Conservation (phyloP, 2,329 filamentous ascomycete species). For the Alternaria longipes region DNA sequence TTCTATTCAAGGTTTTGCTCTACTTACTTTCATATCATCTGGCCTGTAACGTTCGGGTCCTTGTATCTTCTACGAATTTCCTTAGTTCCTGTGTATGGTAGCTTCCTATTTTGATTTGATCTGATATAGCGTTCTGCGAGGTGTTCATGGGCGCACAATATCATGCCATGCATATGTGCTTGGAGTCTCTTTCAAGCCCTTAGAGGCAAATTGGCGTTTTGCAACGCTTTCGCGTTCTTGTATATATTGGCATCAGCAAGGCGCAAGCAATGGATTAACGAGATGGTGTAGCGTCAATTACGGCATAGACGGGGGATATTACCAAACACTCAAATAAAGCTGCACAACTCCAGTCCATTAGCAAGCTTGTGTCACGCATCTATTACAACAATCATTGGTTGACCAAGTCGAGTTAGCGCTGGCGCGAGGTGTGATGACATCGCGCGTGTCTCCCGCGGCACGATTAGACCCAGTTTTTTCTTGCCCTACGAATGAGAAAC, state of each 20-base stretch:
- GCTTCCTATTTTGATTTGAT: not conserved
- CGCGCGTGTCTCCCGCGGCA: conserved; percentile 18
- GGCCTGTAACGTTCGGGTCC: not conserved
- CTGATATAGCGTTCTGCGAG: conserved; percentile 15
- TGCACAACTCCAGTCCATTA: not conserved
- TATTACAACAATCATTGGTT: conserved; percentile 2
- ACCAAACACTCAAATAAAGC: not conserved
- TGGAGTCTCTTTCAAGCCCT: not conserved
- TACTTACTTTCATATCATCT: not conserved
- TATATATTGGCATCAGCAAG: conserved; percentile 1
- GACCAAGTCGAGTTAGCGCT: conserved; percentile 24
- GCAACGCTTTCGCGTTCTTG: not conserved
- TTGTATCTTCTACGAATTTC: conserved; percentile 9
- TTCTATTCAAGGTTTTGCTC: not conserved
- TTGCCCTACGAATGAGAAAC: conserved; percentile 26
- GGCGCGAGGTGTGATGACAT: conserved; percentile 42
- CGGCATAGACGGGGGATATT: not conserved
- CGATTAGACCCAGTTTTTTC: conserved; percentile 13
- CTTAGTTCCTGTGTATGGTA: not conserved
- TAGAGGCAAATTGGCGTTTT: conserved; percentile 6
- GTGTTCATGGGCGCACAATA: conserved; percentile 10
- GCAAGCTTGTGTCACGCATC: not conserved
- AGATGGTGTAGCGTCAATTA: not conserved
- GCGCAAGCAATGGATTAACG: conserved; percentile 3
- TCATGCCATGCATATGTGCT: conserved; percentile 14